Evolutionary conservation across 1,139 yeast species (phyloP).

Genomic region (Blastobotrys capitulatus): DNA sequence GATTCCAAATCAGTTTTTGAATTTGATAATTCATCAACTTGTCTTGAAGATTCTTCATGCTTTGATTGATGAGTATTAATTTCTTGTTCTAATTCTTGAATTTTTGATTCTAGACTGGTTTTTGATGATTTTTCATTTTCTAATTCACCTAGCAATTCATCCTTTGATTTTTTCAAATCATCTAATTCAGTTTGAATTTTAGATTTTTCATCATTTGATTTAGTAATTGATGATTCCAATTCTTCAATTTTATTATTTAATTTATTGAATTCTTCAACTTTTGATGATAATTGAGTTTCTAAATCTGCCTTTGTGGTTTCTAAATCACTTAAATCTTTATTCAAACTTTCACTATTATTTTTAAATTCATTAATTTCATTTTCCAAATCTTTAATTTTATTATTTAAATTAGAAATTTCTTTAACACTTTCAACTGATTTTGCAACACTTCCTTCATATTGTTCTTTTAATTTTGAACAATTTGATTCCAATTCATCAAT

Average conservation of each 20-base stretch:
- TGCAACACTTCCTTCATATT: slow-evolving; percentile 3
- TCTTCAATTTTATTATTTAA: not conserved
- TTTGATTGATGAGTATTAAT: slow-evolving; percentile 2
- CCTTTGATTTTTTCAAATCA: not conserved
- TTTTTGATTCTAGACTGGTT: slow-evolving; percentile 2
- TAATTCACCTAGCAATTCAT: not conserved
- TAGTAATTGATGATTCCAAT: not conserved
- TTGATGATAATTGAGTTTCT: not conserved
- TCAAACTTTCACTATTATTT: not conserved
- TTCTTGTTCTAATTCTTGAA: not conserved
- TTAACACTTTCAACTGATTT: slow-evolving; percentile 18
- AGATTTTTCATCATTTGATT: not conserved
- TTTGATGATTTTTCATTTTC: slow-evolving; percentile 1
- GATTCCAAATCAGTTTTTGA: not conserved
- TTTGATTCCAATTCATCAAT: slow-evolving; percentile 7
- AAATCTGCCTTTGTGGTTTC: too few relatives aligned
- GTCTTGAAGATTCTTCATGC: slow-evolving; percentile 1
- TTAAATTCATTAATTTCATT: not conserved
- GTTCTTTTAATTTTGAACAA: slow-evolving; percentile 32
- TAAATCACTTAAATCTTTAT: slow-evolving; percentile 5
- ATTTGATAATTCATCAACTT: not conserved
- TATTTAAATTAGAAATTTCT: not conserved
- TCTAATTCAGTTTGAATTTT: not conserved
- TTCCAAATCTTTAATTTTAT: slow-evolving; percentile 7
- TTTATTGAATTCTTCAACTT: not conserved